Evolutionary conservation across 2,329 filamentous ascomycete species (phyloP), one percentile per base, ranked within the genome.

Genomic region (Nigrospora sphaerica): DNA sequence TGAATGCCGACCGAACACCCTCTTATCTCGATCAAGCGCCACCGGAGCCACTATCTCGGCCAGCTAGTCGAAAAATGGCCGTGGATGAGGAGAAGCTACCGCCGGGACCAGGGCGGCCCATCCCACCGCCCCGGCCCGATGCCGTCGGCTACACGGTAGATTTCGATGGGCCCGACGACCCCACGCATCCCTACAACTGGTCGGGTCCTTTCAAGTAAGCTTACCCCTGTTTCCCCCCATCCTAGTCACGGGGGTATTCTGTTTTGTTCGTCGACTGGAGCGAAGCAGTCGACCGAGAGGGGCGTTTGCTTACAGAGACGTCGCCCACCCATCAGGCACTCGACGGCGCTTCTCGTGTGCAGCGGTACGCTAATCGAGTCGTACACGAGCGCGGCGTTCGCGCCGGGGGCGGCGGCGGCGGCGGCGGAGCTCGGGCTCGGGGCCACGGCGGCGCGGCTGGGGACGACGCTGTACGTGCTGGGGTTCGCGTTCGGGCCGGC

Each of bases 401-500:
- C 42, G 13, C 42, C 42, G 13, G 42, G 32, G 18, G 13, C 37
- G 10, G 42, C 35, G 10, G 31, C 32, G 18, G 42, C 42, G 17
- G 13, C 32, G 18, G 7, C 12, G 9, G 42, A 44, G 14, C 33
- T 44, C 19, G 14, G 10, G 9, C 18, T 44, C 18, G n/a, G 33
- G 12, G 33, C 19, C 42, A 33, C 37, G 33, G 33, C 37, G 4
- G 42, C 33, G 3, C 12, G 42, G 19, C 44, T 46, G 5, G 44
- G 44, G 9, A 39, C 38, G 4, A 46, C 37, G 17, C 16, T 39
- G 9, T 46, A 40, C 19, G 32, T 46, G 16, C 37, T 46, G 2
- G 44, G 44, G 12, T 46, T 46, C 38, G 38, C 37, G 2, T 35
- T 39, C 17, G 44, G 44, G 4, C 44, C 44, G 6, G 32, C 42